phyloP scores from a whole-genome alignment of 83 land plant species.

The Diphasiastrum complanatum region DNA sequence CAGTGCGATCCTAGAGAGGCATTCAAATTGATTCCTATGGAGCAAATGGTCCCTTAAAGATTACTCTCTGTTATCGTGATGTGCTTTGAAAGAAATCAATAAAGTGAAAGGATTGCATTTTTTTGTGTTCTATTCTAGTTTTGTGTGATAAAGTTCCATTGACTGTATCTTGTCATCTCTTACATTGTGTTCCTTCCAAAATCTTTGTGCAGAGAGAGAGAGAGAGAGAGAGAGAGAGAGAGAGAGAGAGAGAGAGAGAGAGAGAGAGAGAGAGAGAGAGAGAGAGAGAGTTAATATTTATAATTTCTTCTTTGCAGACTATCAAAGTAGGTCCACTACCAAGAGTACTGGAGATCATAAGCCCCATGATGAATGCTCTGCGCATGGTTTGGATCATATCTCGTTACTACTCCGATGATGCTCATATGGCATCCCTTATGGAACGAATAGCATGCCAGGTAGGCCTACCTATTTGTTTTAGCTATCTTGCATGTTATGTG shows the following conservation, averaged over 20 bases:
- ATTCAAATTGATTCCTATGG: too few relatives aligned
- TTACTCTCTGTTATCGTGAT: too few relatives aligned
- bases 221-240: not conserved
- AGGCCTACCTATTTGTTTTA: not conserved
- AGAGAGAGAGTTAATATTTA: not conserved
- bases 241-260: not conserved
- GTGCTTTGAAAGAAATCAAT: too few relatives aligned
- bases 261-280: not conserved
- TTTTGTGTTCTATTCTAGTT: too few relatives aligned
- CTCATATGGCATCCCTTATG: conserved; percentile 30
- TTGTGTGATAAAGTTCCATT: too few relatives aligned
- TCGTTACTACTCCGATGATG: conserved; percentile 34
- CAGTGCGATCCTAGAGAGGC: too few relatives aligned
- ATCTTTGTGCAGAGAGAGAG: too few relatives aligned
- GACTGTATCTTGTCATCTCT: too few relatives aligned
- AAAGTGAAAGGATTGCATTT: too few relatives aligned
- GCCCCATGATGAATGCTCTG: conserved; percentile 37
- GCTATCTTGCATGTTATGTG: too few relatives aligned
- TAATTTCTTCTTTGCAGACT: conserved; percentile 21
- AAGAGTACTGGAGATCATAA: conserved; percentile 29
- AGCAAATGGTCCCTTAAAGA: too few relatives aligned
- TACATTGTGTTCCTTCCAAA: too few relatives aligned
- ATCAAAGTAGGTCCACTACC: conserved; percentile 18
- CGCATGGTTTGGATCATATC: conserved; percentile 44
- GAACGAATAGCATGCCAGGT: conserved; percentile 38